Base-by-base conservation (phyloP, 805 yeast genomes). In the Kockiozyma suomiensis region DNA sequence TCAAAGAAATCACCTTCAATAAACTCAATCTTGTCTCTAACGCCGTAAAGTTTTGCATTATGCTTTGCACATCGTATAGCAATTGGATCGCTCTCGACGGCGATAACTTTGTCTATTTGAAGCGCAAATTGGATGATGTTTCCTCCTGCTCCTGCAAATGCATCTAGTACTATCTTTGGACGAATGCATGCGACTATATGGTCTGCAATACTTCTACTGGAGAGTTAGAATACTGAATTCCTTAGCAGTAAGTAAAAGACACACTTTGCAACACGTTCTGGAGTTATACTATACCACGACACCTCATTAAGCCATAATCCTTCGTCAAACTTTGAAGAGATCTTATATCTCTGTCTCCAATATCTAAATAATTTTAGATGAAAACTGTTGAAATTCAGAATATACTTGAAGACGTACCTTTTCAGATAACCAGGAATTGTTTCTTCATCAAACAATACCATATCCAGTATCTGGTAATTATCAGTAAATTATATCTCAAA, bases 101-200 rank as follows among this genome's bases (percentile, higher is more conserved):
- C 90, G 37, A 83, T 81, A 0, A 84, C 65, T n/a, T 32, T 46
- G 30, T 51, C 61, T n/a, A 69, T 41, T 12, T 69, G 68, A 46
- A 77, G 73, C 1, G 90, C 88, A 72, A 89, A 81, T 66, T 88
- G 94, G 26, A 87, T 85, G 1, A 86, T 76, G 68, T 88, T 88
- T 0, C 94, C 94, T 1, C 96, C 96, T 5, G 88, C 93, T 0
- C 96, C 96, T 69, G 90, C 83, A 65, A 87, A 87, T 1, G 87
- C 78, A 68, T 88, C 96, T 23, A 85, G 69, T 0, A 84, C 74
- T 1, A 57, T 42, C 12, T 33, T 21, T 12, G 56, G 54, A 6
- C 37, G 25, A 2, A 28, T 17, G 1, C 21, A 35, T 1, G 42
- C 23, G n/a, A 25, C 17, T n/a, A 55, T 33, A 25, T 63, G 62